Conservation (phyloP, 352 stramenopile genomes). For the Elongisporangium anandrum region DNA sequence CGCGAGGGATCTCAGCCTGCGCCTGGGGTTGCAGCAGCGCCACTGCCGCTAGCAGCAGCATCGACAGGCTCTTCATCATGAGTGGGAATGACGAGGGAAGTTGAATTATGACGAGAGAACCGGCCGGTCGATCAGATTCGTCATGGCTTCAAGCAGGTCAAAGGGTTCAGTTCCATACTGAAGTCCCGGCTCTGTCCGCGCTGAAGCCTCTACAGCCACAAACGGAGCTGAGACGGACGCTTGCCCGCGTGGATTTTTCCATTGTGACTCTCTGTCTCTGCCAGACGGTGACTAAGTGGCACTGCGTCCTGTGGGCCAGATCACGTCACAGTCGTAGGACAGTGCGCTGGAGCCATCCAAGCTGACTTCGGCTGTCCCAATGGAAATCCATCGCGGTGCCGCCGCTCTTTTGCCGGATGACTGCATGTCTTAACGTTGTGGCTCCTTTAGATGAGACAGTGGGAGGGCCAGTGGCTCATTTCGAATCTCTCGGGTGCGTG, state of each 20-base stretch:
- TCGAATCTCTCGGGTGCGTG: background rate
- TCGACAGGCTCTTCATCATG: background rate
- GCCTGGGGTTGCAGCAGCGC: background rate
- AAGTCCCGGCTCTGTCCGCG: background rate
- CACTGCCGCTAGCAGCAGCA: background rate
- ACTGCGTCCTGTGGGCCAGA: background rate
- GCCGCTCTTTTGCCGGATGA: too few relatives aligned
- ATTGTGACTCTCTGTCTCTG: too few relatives aligned
- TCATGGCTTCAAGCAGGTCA: background rate
- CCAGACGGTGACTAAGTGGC: background rate
- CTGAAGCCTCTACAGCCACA: background rate
- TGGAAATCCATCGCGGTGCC: too few relatives aligned
- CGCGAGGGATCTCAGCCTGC: conserved; percentile 28
- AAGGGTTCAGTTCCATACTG: background rate
- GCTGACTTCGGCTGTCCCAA: background rate
- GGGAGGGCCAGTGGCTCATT: background rate
- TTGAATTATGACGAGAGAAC: background rate
- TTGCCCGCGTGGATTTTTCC: background rate
- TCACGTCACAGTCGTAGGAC: background rate
- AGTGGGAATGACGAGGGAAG: background rate
- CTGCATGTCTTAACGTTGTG: too few relatives aligned
- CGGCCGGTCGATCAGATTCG: background rate
- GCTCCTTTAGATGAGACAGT: background rate
- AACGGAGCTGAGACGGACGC: background rate
- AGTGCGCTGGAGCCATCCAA: background rate